These are phyloP conservation scores for Candida boleticola DNA, from an alignment of 805 yeast species.

Conservation along the genomic window DNA sequence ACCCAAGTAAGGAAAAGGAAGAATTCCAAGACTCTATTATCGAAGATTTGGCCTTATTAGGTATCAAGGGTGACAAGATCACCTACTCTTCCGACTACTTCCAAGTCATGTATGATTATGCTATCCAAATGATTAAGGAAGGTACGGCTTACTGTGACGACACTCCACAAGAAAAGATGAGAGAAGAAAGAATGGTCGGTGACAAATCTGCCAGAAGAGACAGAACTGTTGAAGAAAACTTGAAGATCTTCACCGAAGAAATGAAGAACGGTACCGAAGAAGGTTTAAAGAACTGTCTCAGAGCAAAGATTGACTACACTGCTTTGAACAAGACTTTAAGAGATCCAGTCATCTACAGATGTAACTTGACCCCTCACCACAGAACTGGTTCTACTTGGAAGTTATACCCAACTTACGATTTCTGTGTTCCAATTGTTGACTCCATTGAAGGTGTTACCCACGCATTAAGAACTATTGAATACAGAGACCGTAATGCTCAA, in stretches of 20 bases:
- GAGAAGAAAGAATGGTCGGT: constrained; percentile 99
- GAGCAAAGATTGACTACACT: constrained; percentile 94
- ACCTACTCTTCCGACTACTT: constrained; percentile 95
- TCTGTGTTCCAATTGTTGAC: constrained; percentile 97
- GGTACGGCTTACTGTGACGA: constrained; percentile 98
- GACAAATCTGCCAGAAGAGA: constrained; percentile 89
- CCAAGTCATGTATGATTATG: constrained; percentile 83
- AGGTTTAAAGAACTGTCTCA: constrained; percentile 87
- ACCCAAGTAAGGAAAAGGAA: constrained; percentile 92
- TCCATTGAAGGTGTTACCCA: constrained; percentile 96
- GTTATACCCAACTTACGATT: constrained; percentile 97
- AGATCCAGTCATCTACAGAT: constrained; percentile 97
- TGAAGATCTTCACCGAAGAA: constrained; percentile 79
- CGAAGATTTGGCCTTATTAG: constrained; percentile 86
- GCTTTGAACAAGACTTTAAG: constrained; percentile 92
- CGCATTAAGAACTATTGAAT: constrained; percentile 96
- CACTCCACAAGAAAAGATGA: constrained; percentile 90
- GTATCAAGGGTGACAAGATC: constrained; percentile 85
- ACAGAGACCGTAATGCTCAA: constrained; percentile 98
- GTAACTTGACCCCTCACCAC: constrained; percentile 96
- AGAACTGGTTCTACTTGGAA: constrained; percentile 94
- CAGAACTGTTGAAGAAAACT: constrained; percentile 88
- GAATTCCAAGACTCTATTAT: constrained; percentile 94
- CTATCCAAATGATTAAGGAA: constrained; percentile 83
- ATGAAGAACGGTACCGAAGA: constrained; percentile 93